Conservation (phyloP, 345 rosid genomes). For the Camelina neglecta region DNA sequence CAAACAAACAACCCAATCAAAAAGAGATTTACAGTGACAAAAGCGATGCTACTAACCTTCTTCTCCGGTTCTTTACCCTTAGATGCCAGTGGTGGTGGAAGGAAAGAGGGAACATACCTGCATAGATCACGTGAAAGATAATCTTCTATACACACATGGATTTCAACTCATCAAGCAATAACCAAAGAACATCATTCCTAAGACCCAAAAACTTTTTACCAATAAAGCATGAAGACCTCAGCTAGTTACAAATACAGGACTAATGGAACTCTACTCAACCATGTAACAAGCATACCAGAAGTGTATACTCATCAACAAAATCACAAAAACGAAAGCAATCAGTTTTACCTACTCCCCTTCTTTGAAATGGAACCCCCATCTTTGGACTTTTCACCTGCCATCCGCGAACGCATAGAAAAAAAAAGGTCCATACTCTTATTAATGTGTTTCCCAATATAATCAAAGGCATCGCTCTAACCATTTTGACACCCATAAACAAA, state of each 20-base stretch:
- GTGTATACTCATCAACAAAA: constrained; percentile 35
- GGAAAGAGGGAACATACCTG: constrained; percentile 99
- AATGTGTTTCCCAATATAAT: constrained; percentile 62
- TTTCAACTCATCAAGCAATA: constrained; percentile 12
- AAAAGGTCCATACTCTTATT: constrained; percentile 93
- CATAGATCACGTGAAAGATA: constrained; percentile 51
- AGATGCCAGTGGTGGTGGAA: constrained; percentile 92
- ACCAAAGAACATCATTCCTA: constrained; percentile 16
- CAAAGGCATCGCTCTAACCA: constrained; percentile 59
- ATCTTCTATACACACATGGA: constrained; percentile 45
- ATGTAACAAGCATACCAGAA: constrained; percentile 27
- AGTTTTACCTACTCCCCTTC: constrained; percentile 99
- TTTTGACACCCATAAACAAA: constrained; percentile 52
- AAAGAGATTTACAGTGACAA: constrained; percentile 16
- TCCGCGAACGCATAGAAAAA: constrained; percentile 97
- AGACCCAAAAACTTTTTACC: background rate
- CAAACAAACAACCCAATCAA: constrained; percentile 17
- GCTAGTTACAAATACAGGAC: background rate
- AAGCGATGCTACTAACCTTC: constrained; percentile 57
- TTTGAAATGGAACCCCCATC: constrained; percentile 98
- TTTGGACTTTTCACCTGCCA: constrained; percentile 99
- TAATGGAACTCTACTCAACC: background rate
- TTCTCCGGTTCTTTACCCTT: constrained; percentile 90
- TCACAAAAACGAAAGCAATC: constrained; percentile 67
- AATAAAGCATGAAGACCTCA: constrained; percentile 13